Conservation (phyloP, 495 filamentous ascomycete genomes). For the Jackrogersella multiformis region DNA sequence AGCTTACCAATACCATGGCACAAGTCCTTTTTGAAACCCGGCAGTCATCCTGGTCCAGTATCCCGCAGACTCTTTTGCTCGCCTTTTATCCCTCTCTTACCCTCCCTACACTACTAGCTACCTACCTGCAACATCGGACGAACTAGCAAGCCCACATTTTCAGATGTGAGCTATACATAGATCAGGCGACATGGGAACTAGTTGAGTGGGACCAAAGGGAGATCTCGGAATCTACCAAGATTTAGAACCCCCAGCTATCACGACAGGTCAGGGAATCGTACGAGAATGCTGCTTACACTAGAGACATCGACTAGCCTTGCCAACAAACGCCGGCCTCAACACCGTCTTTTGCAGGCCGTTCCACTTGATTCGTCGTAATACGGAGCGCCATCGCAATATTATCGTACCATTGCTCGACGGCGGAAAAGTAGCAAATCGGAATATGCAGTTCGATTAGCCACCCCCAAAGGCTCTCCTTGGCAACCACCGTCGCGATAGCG, state of each 20-base stretch:
- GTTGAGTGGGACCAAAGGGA: conserved; percentile 15
- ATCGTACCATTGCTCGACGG: not conserved
- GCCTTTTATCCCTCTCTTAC: not conserved
- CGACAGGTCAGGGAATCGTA: conserved; percentile 31
- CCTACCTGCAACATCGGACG: conserved; percentile 17
- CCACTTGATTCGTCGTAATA: conserved; percentile 2
- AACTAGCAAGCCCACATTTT: conserved; percentile 5
- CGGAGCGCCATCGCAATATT: not conserved
- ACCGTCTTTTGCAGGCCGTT: not conserved
- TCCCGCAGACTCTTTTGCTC: conserved; percentile 5
- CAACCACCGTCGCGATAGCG: conserved; percentile 21
- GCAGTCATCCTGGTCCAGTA: conserved; percentile 10
- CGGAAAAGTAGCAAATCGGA: conserved; percentile 2
- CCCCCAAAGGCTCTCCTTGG: conserved; percentile 20
- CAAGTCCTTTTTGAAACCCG: conserved; percentile 3
- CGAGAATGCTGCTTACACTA: conserved; percentile 24
- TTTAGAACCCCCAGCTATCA: conserved; percentile 23
- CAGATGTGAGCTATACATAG: conserved; percentile 9
- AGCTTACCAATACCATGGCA: conserved; percentile 38
- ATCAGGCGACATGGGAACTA: conserved; percentile 17
- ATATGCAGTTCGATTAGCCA: conserved; percentile 13
- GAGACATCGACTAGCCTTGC: conserved; percentile 14
- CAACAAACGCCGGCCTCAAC: conserved; percentile 3
- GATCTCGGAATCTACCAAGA: conserved; percentile 29
- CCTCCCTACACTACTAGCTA: not conserved